Base-by-base conservation (phyloP, 345 rosid genomes). In the Balakata baccata region DNA sequence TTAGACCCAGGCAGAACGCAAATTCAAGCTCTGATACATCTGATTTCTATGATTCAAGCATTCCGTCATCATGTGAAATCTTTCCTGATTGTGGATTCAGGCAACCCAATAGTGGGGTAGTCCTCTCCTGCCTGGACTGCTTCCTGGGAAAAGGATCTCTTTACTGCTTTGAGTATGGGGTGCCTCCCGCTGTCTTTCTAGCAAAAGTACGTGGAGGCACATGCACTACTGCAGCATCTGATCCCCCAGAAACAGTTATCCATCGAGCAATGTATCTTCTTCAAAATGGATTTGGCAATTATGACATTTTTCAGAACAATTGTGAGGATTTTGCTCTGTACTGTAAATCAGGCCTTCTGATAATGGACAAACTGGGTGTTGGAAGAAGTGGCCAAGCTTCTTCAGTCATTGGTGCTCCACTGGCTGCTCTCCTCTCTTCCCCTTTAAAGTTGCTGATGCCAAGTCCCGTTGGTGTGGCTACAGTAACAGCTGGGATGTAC, bases 321-420 rank as follows among this genome's bases (percentile, higher is more conserved):
- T 95, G 99, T 12, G 99, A 95, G 85, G 97, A 95, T 74, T 95
- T 92, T 68, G 92, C 99, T 4, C 78, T 95, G 58, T 95, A 95
- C 78, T 95, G 99, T 81, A 95, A 86, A 82, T 89, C 99, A 4
- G 99, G 97, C 4, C 87, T 95, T 69, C 85, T 92, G 68, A 84
- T 89, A 61, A 73, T 85, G 16, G 99, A 95, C 74, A 91, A 73
- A 53, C 84, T 43, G 29, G 97, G 98, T 11, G 89, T 95, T 39
- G 98, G 98, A 68, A 86, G 96, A 82, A 83, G 98, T 41, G 99
- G 99, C 61, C 99, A 95, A 74, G 98, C 98, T 72, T 91, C 97
- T 20, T 86, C 98, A 0, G 85, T 80, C 0, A 84, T 95, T 10
- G 96, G 96, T 72, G 99, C 97, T 56, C 97, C 98, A 65, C 79